A percentile compares a stretch with the other conserved stretches of the same genome.
These are phyloP conservation scores for Rusavskia elegans DNA, from an alignment of 495 filamentous ascomycete species.

Conservation along the genomic window DNA sequence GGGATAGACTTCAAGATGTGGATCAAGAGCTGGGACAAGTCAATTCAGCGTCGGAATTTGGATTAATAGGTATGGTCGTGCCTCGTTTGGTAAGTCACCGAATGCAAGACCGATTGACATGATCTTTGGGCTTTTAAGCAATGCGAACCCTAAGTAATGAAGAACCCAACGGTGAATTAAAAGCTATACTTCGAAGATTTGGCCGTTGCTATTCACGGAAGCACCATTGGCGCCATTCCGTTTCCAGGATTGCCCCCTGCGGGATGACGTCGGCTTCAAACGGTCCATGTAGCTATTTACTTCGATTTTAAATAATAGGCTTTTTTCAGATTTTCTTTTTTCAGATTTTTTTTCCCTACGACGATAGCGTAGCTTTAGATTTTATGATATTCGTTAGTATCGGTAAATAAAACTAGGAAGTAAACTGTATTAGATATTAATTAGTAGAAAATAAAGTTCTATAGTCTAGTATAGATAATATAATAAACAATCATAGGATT, in stretches of 20 bases:
- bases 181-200: not conserved
- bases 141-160: not conserved
- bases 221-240: too few relatives aligned
- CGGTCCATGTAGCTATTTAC: too few relatives aligned
- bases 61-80: not conserved
- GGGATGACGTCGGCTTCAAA: conserved; percentile 1
- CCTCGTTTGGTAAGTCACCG: conserved; percentile 14
- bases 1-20: conserved; percentile 44
- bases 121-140: not conserved
- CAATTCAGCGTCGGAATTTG: not conserved
- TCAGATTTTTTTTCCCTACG: too few relatives aligned
- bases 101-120: not conserved
- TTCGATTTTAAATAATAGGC: too few relatives aligned
- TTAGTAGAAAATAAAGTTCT: too few relatives aligned
- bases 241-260: not conserved
- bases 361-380: too few relatives aligned
- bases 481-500: too few relatives aligned
- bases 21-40: conserved; percentile 43
- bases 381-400: too few relatives aligned
- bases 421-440: too few relatives aligned
- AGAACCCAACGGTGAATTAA: not conserved
- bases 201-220: not conserved
- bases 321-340: too few relatives aligned
- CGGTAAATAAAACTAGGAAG: too few relatives aligned
- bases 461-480: too few relatives aligned